phyloP scores from a whole-genome alignment of 352 stramenopile species.

The Globisporangium parvum region DNA sequence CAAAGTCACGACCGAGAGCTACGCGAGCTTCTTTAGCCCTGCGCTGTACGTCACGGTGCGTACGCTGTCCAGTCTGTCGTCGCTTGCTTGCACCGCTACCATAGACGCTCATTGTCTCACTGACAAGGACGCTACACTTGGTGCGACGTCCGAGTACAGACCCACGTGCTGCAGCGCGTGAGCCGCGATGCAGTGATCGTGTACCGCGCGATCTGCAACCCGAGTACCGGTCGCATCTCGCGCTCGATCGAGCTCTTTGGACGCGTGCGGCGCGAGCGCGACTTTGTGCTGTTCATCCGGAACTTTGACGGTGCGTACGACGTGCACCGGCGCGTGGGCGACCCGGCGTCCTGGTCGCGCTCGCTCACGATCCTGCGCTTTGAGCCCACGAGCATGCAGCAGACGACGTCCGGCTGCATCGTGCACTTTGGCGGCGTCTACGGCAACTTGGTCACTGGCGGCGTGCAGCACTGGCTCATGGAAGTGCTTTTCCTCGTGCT shows the following conservation, averaged over 20 bases:
- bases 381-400: constrained; percentile 24
- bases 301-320: constrained; percentile 29
- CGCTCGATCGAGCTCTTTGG: constrained; percentile 41
- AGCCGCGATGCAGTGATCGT: constrained; percentile 42
- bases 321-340: constrained; percentile 27
- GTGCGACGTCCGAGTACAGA: constrained; percentile 12
- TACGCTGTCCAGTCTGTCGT: neutral
- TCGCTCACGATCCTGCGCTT: constrained; percentile 42
- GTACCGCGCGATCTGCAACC: constrained; percentile 45
- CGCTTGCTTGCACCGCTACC: too few relatives aligned
- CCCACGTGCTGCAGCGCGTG: constrained; percentile 40
- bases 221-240: constrained; percentile 28
- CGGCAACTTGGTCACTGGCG: constrained; percentile 27
- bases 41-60: constrained; percentile 36
- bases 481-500: constrained; percentile 48
- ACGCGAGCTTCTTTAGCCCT: constrained; percentile 44
- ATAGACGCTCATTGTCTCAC: too few relatives aligned
- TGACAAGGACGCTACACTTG: neutral
- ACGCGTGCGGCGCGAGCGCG: constrained; percentile 29
- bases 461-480: constrained; percentile 52
- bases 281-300: constrained; percentile 41
- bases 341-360: constrained; percentile 31
- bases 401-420: constrained; percentile 25
- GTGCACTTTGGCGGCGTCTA: constrained; percentile 43
- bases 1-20: constrained; percentile 32